phyloP scores from a whole-genome alignment of 2,329 filamentous ascomycete species.

The Nemania sp. region DNA sequence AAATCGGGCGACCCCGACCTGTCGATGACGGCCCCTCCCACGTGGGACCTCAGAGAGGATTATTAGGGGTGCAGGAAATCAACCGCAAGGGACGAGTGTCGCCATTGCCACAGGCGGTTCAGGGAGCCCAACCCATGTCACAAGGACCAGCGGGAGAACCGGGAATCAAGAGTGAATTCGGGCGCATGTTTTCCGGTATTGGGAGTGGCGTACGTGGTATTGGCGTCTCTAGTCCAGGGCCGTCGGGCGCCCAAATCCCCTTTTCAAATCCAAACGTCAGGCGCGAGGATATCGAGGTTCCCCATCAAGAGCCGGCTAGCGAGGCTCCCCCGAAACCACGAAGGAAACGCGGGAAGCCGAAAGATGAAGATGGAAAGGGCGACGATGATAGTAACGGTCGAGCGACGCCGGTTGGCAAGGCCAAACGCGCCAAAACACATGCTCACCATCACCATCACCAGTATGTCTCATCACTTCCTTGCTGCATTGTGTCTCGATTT shows the following conservation, averaged over 20 bases:
- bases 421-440: constrained; percentile 71
- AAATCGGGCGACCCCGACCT: constrained; percentile 48
- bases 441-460: constrained; percentile 69
- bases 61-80: constrained; percentile 79
- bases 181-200: constrained; percentile 94
- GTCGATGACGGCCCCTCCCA: constrained; percentile 61
- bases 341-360: constrained; percentile 70
- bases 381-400: constrained; percentile 71
- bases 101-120: constrained; percentile 88
- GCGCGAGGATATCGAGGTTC: constrained; percentile 57
- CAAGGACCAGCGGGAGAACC: constrained; percentile 80
- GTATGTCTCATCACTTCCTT: constrained; percentile 49
- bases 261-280: constrained; percentile 54
- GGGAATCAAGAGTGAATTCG: constrained; percentile 92
- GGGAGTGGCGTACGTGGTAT: constrained; percentile 61
- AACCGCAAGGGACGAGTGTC: constrained; percentile 84
- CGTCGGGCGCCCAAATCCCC: constrained; percentile 49
- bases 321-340: constrained; percentile 52
- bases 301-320: constrained; percentile 50
- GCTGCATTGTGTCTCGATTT: constrained; percentile 19
- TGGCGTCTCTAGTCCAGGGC: constrained; percentile 56
- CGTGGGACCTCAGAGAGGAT: constrained; percentile 62
- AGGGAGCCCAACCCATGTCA: constrained; percentile 83
- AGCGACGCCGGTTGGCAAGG: constrained; percentile 60
- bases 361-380: constrained; percentile 72